Conservation (phyloP, 106 monocot species). For the Ottelia alismoides region DNA sequence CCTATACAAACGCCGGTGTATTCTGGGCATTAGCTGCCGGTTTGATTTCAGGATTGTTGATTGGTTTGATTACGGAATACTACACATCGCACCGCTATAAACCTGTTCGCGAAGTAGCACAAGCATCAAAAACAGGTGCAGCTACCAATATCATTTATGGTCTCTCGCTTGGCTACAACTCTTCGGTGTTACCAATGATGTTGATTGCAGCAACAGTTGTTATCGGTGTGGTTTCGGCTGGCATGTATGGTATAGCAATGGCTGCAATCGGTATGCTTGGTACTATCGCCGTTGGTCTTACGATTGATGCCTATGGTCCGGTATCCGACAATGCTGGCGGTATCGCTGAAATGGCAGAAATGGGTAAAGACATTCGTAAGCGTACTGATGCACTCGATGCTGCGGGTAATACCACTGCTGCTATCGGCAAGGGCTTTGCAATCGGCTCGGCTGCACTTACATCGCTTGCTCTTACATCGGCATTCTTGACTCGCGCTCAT, state of each 20-base stretch:
- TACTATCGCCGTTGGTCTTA: conserved; percentile 9
- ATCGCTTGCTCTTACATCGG: conserved; percentile 10
- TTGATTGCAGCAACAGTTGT: conserved; percentile 2
- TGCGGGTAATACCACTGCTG: conserved; percentile 77
- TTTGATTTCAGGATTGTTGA: conserved; percentile 2
- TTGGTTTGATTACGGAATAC: conserved; percentile 3
- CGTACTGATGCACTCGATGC: conserved; percentile 79
- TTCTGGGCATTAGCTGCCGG: conserved; percentile 7
- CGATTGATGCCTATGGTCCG: conserved; percentile 15
- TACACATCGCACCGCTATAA: neutral
- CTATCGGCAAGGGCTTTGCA: conserved; percentile 60
- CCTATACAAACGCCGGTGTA: conserved; percentile 3
- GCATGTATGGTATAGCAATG: conserved; percentile 11
- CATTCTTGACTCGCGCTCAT: conserved; percentile 40
- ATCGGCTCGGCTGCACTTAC: conserved; percentile 21
- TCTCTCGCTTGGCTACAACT: conserved; percentile 8
- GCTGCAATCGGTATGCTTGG: conserved; percentile 14
- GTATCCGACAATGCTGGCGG: conserved; percentile 59
- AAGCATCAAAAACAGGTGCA: conserved; percentile 8
- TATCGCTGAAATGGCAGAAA: conserved; percentile 83
- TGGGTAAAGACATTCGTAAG: conserved; percentile 61
- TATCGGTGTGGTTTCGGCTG: conserved; percentile 10
- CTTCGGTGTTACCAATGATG: conserved; percentile 2
- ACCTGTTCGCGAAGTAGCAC: conserved; percentile 7
- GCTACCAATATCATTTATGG: conserved; percentile 12